Conservation (phyloP, 2,329 filamentous ascomycete genomes). For the Fusarium aywerte region DNA sequence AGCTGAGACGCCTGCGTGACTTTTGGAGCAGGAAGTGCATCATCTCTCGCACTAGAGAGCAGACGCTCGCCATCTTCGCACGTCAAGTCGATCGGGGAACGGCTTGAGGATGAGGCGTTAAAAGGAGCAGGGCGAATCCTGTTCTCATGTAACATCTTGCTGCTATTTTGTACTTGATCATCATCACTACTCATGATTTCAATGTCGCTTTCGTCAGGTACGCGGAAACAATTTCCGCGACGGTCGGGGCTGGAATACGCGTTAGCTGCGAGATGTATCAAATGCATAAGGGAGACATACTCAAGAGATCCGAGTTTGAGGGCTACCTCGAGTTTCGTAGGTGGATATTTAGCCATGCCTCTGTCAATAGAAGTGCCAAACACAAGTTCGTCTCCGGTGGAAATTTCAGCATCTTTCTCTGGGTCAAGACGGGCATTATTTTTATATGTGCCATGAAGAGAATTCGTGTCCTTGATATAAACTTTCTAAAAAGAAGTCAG, state of each 20-base stretch:
- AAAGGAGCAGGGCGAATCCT: conserved; percentile 45
- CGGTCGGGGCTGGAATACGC: conserved; percentile 39
- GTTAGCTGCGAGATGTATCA: conserved; percentile 23
- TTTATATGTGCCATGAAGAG: conserved; percentile 65
- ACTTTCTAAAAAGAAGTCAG: conserved; percentile 54
- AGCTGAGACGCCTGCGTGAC: background rate
- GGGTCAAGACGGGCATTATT: conserved; percentile 49
- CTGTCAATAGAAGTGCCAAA: conserved; percentile 54
- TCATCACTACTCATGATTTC: conserved; percentile 47
- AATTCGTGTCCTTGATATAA: conserved; percentile 58
- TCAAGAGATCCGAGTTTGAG: conserved; percentile 45
- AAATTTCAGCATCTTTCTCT: conserved; percentile 33
- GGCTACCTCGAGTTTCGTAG: conserved; percentile 52
- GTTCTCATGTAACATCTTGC: conserved; percentile 44
- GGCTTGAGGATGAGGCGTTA: conserved; percentile 8
- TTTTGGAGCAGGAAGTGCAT: conserved; percentile 1
- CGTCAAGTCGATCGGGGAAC: conserved; percentile 39
- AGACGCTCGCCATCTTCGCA: conserved; percentile 34
- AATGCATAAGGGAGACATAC: conserved; percentile 30
- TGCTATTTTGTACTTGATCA: conserved; percentile 45
- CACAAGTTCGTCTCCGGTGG: conserved; percentile 48
- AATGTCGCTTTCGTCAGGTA: conserved; percentile 56
- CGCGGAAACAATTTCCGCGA: conserved; percentile 51
- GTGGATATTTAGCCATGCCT: conserved; percentile 50
- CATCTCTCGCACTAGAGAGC: conserved; percentile 23